phyloP scores from a whole-genome alignment of 202 grass and related monocot species.

The Eragrostis tef region DNA sequence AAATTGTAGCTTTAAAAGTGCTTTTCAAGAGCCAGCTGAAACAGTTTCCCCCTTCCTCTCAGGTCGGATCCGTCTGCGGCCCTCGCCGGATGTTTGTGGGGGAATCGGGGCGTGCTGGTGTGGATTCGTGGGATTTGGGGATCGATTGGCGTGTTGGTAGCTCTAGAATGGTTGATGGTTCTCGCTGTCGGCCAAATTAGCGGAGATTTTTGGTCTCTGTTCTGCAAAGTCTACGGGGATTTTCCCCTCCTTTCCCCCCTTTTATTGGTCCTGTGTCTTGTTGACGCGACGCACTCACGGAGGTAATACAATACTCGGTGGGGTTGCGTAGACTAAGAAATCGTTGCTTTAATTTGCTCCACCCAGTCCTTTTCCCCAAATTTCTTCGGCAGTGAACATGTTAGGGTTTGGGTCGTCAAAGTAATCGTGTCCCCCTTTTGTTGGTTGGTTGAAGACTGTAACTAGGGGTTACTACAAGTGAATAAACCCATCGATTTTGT shows the following conservation, averaged over 20 bases:
- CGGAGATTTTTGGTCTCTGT: constrained; percentile 10
- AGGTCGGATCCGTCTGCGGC: neutral
- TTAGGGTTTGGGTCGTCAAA: constrained; percentile 22
- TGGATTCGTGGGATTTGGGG: constrained; percentile 23
- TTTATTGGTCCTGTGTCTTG: no score
- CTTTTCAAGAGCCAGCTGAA: constrained; percentile 96
- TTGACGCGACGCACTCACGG: neutral
- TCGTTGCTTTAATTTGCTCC: constrained; percentile 8
- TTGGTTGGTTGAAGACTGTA: neutral
- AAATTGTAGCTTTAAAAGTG: constrained; percentile 90
- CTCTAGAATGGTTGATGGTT: neutral
- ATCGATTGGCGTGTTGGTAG: neutral
- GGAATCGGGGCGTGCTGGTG: neutral
- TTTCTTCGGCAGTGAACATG: neutral
- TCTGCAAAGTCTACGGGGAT: constrained; percentile 15
- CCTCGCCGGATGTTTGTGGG: neutral
- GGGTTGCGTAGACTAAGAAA: neutral
- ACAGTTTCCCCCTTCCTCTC: constrained; percentile 45
- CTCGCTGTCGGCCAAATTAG: neutral
- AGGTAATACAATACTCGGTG: neutral
- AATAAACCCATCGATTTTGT: neutral
- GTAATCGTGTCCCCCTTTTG: neutral
- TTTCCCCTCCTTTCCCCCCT: neutral
- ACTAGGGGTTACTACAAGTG: neutral
- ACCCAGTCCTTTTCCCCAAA: neutral